Base-by-base conservation (phyloP, 768 basidiomycete genomes). In the Suillus lakei region DNA sequence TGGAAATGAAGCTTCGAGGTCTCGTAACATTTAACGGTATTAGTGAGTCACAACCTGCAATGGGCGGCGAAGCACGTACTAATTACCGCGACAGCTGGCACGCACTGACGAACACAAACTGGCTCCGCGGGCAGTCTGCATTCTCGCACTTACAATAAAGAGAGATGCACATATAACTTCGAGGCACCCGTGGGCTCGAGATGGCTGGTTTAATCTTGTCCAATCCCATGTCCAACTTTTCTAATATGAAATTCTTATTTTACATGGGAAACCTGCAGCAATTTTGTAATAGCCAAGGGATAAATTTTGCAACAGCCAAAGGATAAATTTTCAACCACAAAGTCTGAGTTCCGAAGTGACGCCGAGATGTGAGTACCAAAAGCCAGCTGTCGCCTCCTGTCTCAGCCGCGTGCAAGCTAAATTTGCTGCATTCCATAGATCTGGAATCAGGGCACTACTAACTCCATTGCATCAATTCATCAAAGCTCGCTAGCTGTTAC, bases 231-330 rank as follows among this genome's bases (percentile, higher is more conserved):
- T 2, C 23, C 15, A 50, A 8, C 15, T 46, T 51, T 12, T 32
- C 18, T 21, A 53, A 54, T 54, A 32, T 54, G 21, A 12, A 54
- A 36, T 34, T 54, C 21, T 32, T 54, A 54, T 54, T 54, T 30
- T 54, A 6, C 53, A 54, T 53, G 51, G 51, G 51, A 54, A 34
- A 21, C 30, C n/a, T n/a, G n/a, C 32, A 54, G 53, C 53, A 50
- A 48, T 15, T 48, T 36, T 7, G 8, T 13, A 39, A 39, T 12
- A 3, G 38, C 38, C 39, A 39, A 39, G 39, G 39, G 2, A 39
- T 39, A 39, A 39, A 39, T 2, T n/a, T 12, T 30, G 15, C 51
- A 18, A 30, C 30, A 12, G 5, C 18, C 30, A 32, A 53, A 0
- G 51, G 28, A 21, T 53, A 53, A 53, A 5, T 32, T 53, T 32